Evolutionary conservation across 768 basidiomycete species (phyloP), one percentile per base, ranked within the genome.

Genomic region (Mrakia gelida): DNA sequence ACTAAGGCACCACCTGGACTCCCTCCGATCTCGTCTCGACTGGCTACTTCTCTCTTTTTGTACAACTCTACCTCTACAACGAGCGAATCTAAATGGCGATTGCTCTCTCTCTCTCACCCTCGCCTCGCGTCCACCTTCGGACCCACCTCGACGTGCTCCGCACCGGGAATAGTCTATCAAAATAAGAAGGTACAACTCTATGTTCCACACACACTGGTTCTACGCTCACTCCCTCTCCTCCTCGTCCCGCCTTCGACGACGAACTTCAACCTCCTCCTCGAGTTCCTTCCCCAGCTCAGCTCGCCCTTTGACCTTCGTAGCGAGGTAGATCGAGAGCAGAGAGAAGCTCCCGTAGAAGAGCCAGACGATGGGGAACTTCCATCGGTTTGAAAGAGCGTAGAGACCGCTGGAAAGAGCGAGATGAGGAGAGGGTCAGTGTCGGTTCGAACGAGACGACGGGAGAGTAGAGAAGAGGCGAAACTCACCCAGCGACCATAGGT

Each of bases 401-500:
- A 71, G 38, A 13, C 34, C 43, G 71, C 71, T 71, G 43, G 21
- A 7, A 16, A 38, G 21, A 11, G 23, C 11, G 52, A n/a, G 10
- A 59, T 11, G 54, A 56, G 54, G 26, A 59, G 59, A n/a, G n/a
- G n/a, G 59, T 26, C 9, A 28, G 59, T 26, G 4, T 26, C 59
- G 59, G n/a, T 28, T 59, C 7, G 9, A 26, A 28, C 4, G 7
- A 7, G 30, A 65, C 23, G 63, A 65, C n/a, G 21, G 32, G 34
- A 65, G 16, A 65, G 63, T 11, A 28, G 63, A 28, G 63, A 38
- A 65, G 16, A 38, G 63, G 7, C 18, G 10, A 1, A 13, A 52
- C 71, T 71, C 26, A 54, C 52, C 73, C 56, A 30, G 54, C 56
- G 8, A 75, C 16, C 23, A 56, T 61, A 34, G 73, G 62, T 18